Evolutionary conservation across 768 basidiomycete genomes (phyloP), one percentile per base, ranked within the genome.

Genomic region (Trametes cinnabarina): DNA sequence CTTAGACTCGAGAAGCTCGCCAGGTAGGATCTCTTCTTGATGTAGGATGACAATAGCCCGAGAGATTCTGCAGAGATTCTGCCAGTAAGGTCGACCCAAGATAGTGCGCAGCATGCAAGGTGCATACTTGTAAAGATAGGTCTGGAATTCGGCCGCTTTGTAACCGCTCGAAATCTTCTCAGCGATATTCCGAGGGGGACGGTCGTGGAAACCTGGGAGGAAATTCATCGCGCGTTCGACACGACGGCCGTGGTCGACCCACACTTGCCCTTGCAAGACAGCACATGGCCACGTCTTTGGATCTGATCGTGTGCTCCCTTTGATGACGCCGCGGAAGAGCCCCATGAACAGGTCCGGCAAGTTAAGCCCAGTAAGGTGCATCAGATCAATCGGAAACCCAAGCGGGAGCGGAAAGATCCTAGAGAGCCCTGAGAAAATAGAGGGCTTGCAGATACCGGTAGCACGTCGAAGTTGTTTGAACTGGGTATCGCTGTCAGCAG

Each of bases 281-380:
- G 66, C 69, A 71, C 72, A 77, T 11, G 66, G 62, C 74, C 74
- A 76, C 1, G 59, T 58, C 0, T 9, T 25, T 17, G 32, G 20
- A 50, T 63, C 51, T 43, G 76, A 73, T 11, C 19, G 20, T 0
- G 19, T 39, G 15, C 44, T 47, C 19, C 54, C 54, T 15, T 46
- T 42, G 0, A 74, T 44, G 0, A 64, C 65, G 0, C 69, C 72
- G 4, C 68, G 66, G 76, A 76, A 78, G 3, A 74, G 65, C 1
- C 57, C 51, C 28, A 74, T 49, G 4, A 73, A 39, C 10, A 78
- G 67, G 32, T 71, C 77, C 2, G 71, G 44, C 1, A 78, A 17
- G 62, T 80, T 81, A 12, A 80, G 62, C 6, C 51, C 19, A 3
- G 57, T 55, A 0, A 74, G 65, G 60, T 80, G 78, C 76, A 79